Percentiles rank a stretch among this genome's conserved stretches.
Evolutionary conservation across 305 asterid species (phyloP).

Genomic region (Fraxinus dipetala): DNA sequence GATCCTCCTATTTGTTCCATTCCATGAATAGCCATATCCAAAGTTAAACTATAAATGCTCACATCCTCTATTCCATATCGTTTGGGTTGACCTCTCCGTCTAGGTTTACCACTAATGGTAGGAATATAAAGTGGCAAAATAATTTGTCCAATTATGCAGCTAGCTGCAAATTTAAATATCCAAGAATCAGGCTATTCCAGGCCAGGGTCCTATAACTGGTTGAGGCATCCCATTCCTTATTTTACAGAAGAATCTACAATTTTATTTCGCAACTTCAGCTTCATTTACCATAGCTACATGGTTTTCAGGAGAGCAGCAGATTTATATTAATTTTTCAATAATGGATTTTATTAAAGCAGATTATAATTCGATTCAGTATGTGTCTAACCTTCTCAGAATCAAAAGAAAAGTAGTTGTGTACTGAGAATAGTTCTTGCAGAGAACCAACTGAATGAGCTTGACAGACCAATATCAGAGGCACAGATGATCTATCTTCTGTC

Average conservation of each 20-base stretch:
- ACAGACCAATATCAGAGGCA: slow-evolving; percentile 70
- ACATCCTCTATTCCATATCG: not conserved
- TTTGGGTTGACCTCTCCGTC: not conserved
- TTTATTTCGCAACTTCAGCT: not conserved
- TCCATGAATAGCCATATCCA: not conserved
- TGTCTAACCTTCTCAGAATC: slow-evolving; percentile 72
- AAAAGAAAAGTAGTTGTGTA: slow-evolving; percentile 62
- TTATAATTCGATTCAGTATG: not conserved
- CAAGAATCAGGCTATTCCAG: not conserved
- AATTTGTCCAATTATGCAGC: not conserved
- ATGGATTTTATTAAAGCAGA: not conserved
- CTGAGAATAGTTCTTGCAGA: slow-evolving; percentile 53
- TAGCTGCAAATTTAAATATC: not conserved
- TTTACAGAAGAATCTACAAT: not conserved
- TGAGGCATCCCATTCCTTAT: not conserved
- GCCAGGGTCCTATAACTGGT: not conserved
- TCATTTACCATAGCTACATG: not conserved
- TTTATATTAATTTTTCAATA: not conserved
- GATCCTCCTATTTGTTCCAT: not conserved
- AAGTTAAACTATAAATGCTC: not conserved
- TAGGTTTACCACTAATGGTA: not conserved
- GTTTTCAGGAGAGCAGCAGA: not conserved
- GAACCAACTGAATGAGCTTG: slow-evolving; percentile 47
- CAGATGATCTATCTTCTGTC: slow-evolving; percentile 52
- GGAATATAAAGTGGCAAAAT: not conserved